phyloP scores from a whole-genome alignment of 129 eudicot genomes.

The Tanacetum coccineum region DNA sequence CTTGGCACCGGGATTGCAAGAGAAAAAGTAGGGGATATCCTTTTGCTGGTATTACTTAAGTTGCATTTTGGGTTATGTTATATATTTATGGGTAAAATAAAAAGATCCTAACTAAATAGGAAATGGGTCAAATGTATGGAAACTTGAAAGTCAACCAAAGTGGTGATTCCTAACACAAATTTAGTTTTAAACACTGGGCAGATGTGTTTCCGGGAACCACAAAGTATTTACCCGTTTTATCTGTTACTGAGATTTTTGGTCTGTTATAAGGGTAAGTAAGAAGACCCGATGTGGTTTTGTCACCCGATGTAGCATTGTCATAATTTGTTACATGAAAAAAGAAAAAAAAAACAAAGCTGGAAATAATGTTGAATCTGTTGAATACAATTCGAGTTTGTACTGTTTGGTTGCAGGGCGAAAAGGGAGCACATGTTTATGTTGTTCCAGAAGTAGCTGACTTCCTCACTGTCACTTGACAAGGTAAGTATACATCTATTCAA shows the following conservation, averaged over 20 bases:
- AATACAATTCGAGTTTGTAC: constrained; percentile 5
- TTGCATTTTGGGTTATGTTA: background rate
- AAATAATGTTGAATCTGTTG: constrained; percentile 5
- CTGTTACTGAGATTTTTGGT: no score
- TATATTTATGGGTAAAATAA: background rate
- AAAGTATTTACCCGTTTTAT: no score
- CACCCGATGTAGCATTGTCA: no score
- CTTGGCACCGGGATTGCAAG: constrained; percentile 89
- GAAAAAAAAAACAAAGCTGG: background rate
- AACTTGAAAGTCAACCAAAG: background rate
- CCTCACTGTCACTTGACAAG: constrained; percentile 64
- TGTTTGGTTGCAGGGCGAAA: constrained; percentile 62
- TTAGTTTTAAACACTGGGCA: no score
- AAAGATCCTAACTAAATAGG: background rate
- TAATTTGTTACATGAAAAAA: background rate
- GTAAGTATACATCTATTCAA: constrained; percentile 29
- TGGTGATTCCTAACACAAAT: background rate
- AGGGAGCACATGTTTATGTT: constrained; percentile 85
- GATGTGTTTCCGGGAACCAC: no score
- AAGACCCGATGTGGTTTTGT: no score
- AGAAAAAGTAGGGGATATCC: constrained; percentile 73
- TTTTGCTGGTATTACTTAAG: constrained; percentile 56
- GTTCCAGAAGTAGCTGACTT: constrained; percentile 85
- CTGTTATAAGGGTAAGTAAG: no score
- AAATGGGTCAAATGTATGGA: background rate